Base-by-base conservation (phyloP, 169 alveolate genomes). In the Plasmodium vivax region DNA sequence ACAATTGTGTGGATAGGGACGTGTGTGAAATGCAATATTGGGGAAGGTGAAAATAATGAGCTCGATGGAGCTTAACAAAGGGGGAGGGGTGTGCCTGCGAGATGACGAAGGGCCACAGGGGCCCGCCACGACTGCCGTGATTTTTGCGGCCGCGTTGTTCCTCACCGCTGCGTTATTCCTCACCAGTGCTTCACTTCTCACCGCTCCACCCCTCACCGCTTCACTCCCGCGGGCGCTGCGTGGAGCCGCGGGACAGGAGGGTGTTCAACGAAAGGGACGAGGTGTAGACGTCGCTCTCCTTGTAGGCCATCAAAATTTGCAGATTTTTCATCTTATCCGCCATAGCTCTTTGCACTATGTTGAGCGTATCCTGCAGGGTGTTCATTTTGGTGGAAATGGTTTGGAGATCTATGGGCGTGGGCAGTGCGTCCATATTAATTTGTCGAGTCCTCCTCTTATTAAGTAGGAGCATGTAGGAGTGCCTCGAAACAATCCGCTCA, bases 311-410 rank as follows among this genome's bases (percentile, higher is more conserved):
- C 27, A 90, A 7, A 80, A 90, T 90, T 62, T 62, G 82, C 32
- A 87, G 58, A 41, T 90, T 90, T 47, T 30, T 62, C 23, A 90
- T 62, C 68, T 90, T 90, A 27, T 90, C 82, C 41, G 58, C 47
- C 84, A 90, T 81, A 81, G 94, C 80, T 80, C 90, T 90, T 90
- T 90, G 88, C 82, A 90, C 90, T 90, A 90, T 81, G 82, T 90
- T 81, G 68, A 90, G 74, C n/a, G 94, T 90, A 19, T 90, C 91
- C 45, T 79, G 38, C n/a, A 90, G 47, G 16, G 54, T 27, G 23
- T 90, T 79, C 34, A 90, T 14, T 80, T 90, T 90, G n/a, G 30
- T 54, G 34, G 82, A 56, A 79, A 90, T 90, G 27, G 27, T 79
- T 16, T 77, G 62, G 71, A 68, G n/a, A 71, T 90, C 90, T 9